Base-by-base conservation (phyloP, 139 green algal genomes). In the Parachlorella kessleri region DNA sequence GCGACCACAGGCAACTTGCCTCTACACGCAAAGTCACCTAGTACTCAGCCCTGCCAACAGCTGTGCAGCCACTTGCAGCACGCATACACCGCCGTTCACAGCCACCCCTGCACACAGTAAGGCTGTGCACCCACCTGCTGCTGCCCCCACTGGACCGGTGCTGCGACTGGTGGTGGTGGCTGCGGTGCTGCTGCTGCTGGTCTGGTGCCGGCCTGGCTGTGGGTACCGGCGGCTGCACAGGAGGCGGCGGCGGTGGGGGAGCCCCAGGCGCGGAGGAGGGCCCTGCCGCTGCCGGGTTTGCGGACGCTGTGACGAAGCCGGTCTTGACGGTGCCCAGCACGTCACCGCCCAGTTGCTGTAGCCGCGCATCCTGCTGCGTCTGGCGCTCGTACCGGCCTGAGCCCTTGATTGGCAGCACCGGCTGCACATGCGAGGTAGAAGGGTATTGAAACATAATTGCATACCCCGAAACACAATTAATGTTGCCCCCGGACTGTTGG, bases 351-450 rank as follows among this genome's bases (percentile, higher is more conserved):
- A 89, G 54, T 36, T 81, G 72, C 10, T 76, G 55, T 72, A 89
- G 70, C 4, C 72, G 74, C 32, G 79, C 80, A n/a, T 87, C 84
- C 30, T 66, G 42, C 64, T 64, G 69, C 30, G 81, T 84, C 64
- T 87, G 33, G 24, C 84, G 82, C 70, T 89, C 76, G 55, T 84
- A 88, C 6, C 84, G 70, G 8, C 82, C 82, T 18, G 82, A 87
- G 3, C 76, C 71, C 18, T 67, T 54, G 9, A 75, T 66, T 3
- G 64, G 76, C 23, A 79, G 35, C 23, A 72, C 65, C 4, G 55
- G 54, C 68, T 76, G 72, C 41, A 33, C 28, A 54, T 10, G 3
- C 26, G 64, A 30, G 2, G 32, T 26, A n/a, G n/a, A n/a, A n/a
- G n/a, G 66, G 1, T 14, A 55, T 1, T 18, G 26, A 36, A 4